Percentiles rank a stretch among this genome's conserved stretches.
Evolutionary conservation across 1,284 basidiomycete genomes (phyloP).

Genomic region (Rhodotorula sp.): DNA sequence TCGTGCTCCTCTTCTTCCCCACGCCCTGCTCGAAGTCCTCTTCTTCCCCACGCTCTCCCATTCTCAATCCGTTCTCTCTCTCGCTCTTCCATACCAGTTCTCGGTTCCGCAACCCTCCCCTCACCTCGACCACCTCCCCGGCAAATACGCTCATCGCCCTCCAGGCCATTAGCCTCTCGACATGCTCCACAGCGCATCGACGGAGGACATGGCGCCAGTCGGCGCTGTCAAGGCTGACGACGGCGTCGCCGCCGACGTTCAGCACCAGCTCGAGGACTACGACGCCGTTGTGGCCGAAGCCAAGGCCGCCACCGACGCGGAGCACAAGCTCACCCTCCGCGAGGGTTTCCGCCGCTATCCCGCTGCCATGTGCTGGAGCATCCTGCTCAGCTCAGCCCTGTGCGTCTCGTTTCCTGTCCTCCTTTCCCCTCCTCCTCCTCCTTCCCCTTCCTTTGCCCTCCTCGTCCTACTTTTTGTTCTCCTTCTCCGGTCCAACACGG

Average conservation of each 20-base stretch:
- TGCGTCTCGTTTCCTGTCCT: background rate
- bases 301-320: background rate
- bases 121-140: too few species aligned
- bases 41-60: too few species aligned
- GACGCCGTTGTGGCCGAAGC: conserved; percentile 11
- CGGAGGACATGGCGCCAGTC: background rate
- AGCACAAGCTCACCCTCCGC: conserved; percentile 18
- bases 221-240: background rate
- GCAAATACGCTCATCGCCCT: too few species aligned
- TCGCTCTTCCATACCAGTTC: too few species aligned
- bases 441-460: background rate
- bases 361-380: conserved; percentile 55
- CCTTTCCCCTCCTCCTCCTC: conserved; percentile 43
- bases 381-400: conserved; percentile 47
- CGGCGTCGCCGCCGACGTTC: background rate
- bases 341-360: conserved; percentile 54
- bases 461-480: conserved; percentile 23
- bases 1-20: too few species aligned
- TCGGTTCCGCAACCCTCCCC: too few species aligned
- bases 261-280: background rate
- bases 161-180: too few species aligned
- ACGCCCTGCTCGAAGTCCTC: too few species aligned
- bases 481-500: too few species aligned
- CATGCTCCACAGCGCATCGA: too few species aligned
- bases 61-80: too few species aligned